These are phyloP conservation scores for Aspergillus hiratsukae DNA, from an alignment of 2,329 filamentous ascomycete genomes.

Conservation along the genomic window DNA sequence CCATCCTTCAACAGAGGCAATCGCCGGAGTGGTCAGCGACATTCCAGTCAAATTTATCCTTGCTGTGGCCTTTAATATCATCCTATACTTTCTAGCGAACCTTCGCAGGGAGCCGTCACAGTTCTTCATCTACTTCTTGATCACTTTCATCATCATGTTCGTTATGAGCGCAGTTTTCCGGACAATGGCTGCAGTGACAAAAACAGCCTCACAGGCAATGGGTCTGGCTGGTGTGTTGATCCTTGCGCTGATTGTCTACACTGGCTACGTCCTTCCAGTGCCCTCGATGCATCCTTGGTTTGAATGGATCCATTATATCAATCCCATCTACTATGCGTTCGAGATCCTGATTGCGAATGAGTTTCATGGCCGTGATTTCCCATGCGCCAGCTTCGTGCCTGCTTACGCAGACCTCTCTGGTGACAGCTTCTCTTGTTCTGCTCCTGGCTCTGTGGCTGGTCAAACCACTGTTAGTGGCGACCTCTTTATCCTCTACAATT, in stretches of 20 bases:
- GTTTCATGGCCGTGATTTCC: conserved; percentile 62
- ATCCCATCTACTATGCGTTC: conserved; percentile 75
- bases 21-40: conserved; percentile 18
- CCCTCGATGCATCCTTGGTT: conserved; percentile 71
- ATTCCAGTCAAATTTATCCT: conserved; percentile 73
- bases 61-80: conserved; percentile 68
- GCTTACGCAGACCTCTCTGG: conserved; percentile 36
- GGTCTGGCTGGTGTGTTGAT: conserved; percentile 50
- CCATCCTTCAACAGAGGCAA: conserved; percentile 19
- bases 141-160: conserved; percentile 68
- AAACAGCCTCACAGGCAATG: conserved; percentile 58
- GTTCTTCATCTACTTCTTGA: conserved; percentile 83
- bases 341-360: conserved; percentile 81
- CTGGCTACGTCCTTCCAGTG: conserved; percentile 43
- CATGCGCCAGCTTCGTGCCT: conserved; percentile 45
- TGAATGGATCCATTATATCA: conserved; percentile 74
- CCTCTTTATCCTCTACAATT: conserved; percentile 56
- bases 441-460: conserved; percentile 55
- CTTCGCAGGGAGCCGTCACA: conserved; percentile 65
- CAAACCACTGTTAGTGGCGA: conserved; percentile 54
- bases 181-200: conserved; percentile 69
- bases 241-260: conserved; percentile 41
- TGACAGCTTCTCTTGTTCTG: conserved; percentile 51
- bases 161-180: conserved; percentile 83
- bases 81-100: conserved; percentile 81